Evolutionary conservation across 805 yeast species (phyloP).

Genomic region (Candida chilensis): DNA sequence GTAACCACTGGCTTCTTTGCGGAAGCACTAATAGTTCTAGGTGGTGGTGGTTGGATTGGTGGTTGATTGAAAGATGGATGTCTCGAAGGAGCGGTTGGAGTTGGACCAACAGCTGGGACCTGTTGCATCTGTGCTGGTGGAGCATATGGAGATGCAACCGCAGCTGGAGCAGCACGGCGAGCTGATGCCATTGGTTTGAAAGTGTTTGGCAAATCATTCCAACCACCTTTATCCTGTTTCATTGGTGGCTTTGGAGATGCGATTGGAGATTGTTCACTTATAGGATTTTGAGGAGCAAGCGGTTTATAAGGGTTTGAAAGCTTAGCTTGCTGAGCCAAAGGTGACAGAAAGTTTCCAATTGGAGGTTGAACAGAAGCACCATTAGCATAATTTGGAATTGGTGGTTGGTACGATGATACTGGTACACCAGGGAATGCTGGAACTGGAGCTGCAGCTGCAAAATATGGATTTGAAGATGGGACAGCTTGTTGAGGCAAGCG

Average conservation of each 20-base stretch:
- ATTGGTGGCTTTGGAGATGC: conserved; percentile 10
- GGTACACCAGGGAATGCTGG: too few relatives aligned
- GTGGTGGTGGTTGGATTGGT: conserved; percentile 21
- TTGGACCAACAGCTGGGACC: conserved; percentile 10
- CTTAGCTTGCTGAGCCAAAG: conserved; percentile 5
- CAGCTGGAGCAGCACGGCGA: conserved; percentile 37
- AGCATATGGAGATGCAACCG: conserved; percentile 12
- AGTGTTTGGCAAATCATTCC: conserved; percentile 61
- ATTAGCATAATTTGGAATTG: conserved; percentile 9
- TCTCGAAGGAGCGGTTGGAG: conserved; percentile 11
- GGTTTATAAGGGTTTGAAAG: conserved; percentile 11
- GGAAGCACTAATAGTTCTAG: conserved; percentile 2
- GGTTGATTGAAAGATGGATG: conserved; percentile 13
- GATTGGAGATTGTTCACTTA: conserved; percentile 6
- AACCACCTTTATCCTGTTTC: conserved; percentile 50
- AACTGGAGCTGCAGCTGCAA: conserved; percentile 16
- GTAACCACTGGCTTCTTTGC: conserved; percentile 2
- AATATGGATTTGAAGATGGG: conserved; percentile 20
- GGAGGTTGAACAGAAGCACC: conserved; percentile 7
- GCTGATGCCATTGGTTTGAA: conserved; percentile 29
- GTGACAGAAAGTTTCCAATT: too few relatives aligned
- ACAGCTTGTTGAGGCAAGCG: conserved; percentile 7
- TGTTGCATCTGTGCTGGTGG: conserved; percentile 5
- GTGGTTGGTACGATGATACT: too few relatives aligned
- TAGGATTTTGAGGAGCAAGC: conserved; percentile 9